phyloP scores from a whole-genome alignment of 1,284 basidiomycete species.

The Apiotrichum veenhuisii region DNA sequence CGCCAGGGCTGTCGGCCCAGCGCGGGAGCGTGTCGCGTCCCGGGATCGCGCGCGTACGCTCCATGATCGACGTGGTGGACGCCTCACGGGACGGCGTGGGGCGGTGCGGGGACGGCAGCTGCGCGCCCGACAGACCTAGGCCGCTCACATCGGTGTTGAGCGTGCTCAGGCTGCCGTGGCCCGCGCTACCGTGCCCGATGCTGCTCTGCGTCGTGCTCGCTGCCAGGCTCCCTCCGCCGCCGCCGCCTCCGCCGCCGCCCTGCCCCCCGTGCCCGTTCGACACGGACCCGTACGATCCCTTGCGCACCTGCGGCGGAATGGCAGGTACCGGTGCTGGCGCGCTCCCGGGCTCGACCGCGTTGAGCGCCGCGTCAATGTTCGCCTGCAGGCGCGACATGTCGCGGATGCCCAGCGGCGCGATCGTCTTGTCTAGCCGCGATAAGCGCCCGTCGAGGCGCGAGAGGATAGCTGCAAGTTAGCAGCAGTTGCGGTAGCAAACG shows the following conservation, averaged over 20 bases:
- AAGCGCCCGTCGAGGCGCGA: slow-evolving; percentile 46
- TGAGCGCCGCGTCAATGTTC: slow-evolving; percentile 12
- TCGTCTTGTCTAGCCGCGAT: slow-evolving; percentile 46
- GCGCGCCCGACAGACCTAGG: background rate
- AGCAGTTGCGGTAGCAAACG: slow-evolving; percentile 5
- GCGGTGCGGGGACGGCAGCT: background rate
- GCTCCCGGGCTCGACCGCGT: background rate
- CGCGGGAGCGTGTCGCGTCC: slow-evolving; percentile 15
- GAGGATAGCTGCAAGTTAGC: slow-evolving; percentile 36
- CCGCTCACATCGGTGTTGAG: background rate
- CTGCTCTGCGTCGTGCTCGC: background rate
- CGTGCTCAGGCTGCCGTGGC: background rate
- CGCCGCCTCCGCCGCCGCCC: background rate
- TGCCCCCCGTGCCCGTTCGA: background rate
- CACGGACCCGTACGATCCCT: slow-evolving; percentile 3
- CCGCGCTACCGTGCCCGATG: background rate
- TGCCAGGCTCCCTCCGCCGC: too few relatives aligned
- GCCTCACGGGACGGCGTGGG: background rate
- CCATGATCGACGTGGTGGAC: slow-evolving; percentile 11
- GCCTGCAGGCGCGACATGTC: slow-evolving; percentile 26
- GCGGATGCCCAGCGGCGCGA: slow-evolving; percentile 46
- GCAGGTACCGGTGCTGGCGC: background rate
- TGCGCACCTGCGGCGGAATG: background rate
- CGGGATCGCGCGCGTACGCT: slow-evolving; percentile 15
- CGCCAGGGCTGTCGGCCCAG: background rate